Base-by-base conservation (phyloP, 2,329 filamentous ascomycete species). In the Claviceps maximensis region DNA sequence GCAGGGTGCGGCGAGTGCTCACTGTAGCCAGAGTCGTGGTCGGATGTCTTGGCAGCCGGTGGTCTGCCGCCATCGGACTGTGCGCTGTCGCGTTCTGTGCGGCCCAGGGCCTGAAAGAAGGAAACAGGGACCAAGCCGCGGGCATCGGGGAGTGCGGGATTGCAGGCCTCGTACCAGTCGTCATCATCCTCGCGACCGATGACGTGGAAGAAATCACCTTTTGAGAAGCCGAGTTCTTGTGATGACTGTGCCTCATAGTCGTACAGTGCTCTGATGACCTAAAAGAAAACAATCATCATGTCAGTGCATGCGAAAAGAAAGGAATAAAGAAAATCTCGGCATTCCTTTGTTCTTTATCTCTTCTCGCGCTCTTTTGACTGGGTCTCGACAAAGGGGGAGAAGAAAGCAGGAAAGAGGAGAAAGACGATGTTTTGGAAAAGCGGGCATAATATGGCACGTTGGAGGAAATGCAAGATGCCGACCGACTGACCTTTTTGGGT, bases 121-220 rank as follows among this genome's bases (percentile, higher is more conserved):
- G 85, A 82, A 54, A 96, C 93, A 8, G 93, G 93, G 46, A 98
- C 93, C 56, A 98, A 79, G 56, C 93, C 93, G 59, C 89, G 83
- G 50, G 89, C 88, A 70, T 86, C 86, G 63, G 87, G 89, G 59
- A 95, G 76, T 50, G 87, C 80, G 56, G 93, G 93, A 67, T 98
- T 98, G 76, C 89, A 97, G 53, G 91, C 93, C 71, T 97, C 93
- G 77, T 96, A 98, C 91, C 93, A 98, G 67, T 96, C 89, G 42
- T 75, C 73, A 67, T 97, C 91, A 75, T 96, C 85, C 73, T 97
- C 93, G 68, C 91, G 86, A 63, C 87, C 89, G 68, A 97, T 91
- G 58, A 98, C 93, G 74, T 97, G 91, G 68, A 98, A 93, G 70
- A 97, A 98, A 69, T 98, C 93, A 64, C 93, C 93, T 66, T 89